These are phyloP conservation scores for Komagataella kurtzmanii DNA, from an alignment of 805 yeast genomes.

Conservation along the genomic window DNA sequence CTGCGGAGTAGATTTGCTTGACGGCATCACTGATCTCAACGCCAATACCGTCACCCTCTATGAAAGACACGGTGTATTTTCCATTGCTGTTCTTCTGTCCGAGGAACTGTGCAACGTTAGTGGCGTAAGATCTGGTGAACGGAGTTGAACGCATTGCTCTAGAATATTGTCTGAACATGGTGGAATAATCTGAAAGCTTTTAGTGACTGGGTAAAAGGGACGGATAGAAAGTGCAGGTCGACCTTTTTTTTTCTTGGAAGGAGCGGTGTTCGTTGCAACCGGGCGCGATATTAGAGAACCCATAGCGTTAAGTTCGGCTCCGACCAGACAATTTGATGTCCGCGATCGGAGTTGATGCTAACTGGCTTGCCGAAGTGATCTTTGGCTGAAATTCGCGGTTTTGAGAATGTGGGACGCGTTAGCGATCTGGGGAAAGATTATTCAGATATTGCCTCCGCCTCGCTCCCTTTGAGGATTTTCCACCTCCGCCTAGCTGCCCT, in stretches of 20 bases:
- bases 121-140: conserved; percentile 3
- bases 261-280: not conserved
- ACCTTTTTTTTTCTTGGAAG: not conserved
- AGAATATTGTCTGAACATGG: not conserved
- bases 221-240: not conserved
- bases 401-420: not conserved
- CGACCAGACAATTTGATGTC: not conserved
- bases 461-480: too few relatives aligned
- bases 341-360: not conserved
- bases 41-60: conserved; percentile 99
- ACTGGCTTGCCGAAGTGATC: not conserved
- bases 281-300: not conserved
- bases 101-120: conserved; percentile 47
- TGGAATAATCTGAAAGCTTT: not conserved
- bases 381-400: not conserved
- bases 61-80: conserved; percentile 84
- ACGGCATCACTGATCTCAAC: conserved; percentile 91
- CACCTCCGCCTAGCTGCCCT: too few relatives aligned
- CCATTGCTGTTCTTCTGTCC: conserved; percentile 63
- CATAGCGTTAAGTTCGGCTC: not conserved
- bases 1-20: conserved; percentile 85
- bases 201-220: not conserved
- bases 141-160: not conserved
- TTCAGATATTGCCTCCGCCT: too few relatives aligned
- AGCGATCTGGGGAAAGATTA: not conserved